Percentiles rank a stretch among this genome's conserved stretches.
phyloP scores from a whole-genome alignment of 805 yeast genomes.

The Limtongia smithiae region DNA sequence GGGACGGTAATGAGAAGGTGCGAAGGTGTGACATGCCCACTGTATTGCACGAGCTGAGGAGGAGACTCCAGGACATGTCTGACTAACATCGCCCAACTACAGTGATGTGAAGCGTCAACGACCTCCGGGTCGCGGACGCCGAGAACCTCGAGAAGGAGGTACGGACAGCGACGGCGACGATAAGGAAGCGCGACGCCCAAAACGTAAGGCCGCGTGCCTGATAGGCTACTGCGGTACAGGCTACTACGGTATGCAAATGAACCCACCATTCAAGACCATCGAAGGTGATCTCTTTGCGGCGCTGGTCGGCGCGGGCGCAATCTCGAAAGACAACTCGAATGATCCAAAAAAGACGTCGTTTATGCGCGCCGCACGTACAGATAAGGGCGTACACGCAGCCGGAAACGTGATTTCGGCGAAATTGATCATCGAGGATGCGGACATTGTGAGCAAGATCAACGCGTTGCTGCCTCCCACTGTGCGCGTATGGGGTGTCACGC shows the following conservation, averaged over 20 bases:
- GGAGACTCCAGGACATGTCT: too few relatives aligned
- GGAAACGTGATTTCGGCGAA: slow-evolving; percentile 86
- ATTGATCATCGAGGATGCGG: slow-evolving; percentile 76
- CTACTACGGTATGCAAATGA: slow-evolving; percentile 88
- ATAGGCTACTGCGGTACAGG: slow-evolving; percentile 96
- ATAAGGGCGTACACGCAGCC: slow-evolving; percentile 97
- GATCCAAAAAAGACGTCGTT: slow-evolving; percentile 82
- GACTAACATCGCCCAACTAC: too few relatives aligned
- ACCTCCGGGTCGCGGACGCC: not conserved
- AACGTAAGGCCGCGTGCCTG: slow-evolving; percentile 84
- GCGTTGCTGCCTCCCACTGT: slow-evolving; percentile 75
- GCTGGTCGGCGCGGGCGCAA: slow-evolving; percentile 79
- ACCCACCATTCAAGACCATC: slow-evolving; percentile 83
- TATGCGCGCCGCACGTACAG: slow-evolving; percentile 63
- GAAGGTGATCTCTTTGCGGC: slow-evolving; percentile 87
- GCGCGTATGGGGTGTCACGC: slow-evolving; percentile 86
- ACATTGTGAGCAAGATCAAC: slow-evolving; percentile 72
- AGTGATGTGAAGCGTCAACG: not conserved
- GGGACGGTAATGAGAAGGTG: slow-evolving; percentile 14
- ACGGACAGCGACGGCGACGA: slow-evolving; percentile 8
- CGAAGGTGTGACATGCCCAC: too few relatives aligned
- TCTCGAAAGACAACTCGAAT: slow-evolving; percentile 78
- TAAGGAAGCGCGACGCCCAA: slow-evolving; percentile 44
- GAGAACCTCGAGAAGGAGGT: not conserved
- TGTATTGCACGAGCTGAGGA: too few relatives aligned